Evolutionary conservation across 2,329 filamentous ascomycete genomes (phyloP).

Genomic region (Hawksworthiomyces lignivorus): DNA sequence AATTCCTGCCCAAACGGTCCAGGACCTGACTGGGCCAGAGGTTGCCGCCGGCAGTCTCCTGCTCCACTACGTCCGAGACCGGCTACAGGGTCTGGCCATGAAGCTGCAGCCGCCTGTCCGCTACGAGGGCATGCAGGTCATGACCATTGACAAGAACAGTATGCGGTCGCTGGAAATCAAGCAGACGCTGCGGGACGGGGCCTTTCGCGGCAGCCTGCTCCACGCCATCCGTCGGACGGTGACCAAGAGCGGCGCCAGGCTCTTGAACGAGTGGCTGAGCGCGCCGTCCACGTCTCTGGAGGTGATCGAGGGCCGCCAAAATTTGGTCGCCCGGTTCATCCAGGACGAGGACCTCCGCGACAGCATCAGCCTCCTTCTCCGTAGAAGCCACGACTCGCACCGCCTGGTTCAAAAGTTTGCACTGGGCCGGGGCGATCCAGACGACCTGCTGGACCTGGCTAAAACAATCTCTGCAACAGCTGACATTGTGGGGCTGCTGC

Average conservation of each 20-base stretch:
- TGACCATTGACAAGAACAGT: slow-evolving; percentile 89
- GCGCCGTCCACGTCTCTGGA: slow-evolving; percentile 82
- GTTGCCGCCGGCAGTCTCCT: slow-evolving; percentile 69
- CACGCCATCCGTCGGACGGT: slow-evolving; percentile 85
- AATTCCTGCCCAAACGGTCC: slow-evolving; percentile 44
- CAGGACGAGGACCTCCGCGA: slow-evolving; percentile 61
- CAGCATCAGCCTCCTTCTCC: slow-evolving; percentile 58
- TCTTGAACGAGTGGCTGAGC: slow-evolving; percentile 78
- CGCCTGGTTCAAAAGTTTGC: slow-evolving; percentile 92
- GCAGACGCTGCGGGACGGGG: slow-evolving; percentile 72
- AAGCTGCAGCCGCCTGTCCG: slow-evolving; percentile 77
- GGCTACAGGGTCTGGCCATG: slow-evolving; percentile 69
- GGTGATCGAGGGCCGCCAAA: slow-evolving; percentile 69
- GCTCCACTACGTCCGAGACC: slow-evolving; percentile 75
- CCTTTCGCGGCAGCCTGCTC: slow-evolving; percentile 74
- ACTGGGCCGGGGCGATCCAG: slow-evolving; percentile 81
- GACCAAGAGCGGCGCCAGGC: slow-evolving; percentile 80
- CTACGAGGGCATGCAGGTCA: slow-evolving; percentile 65
- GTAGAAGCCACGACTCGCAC: slow-evolving; percentile 74
- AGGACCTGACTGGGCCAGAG: slow-evolving; percentile 60
- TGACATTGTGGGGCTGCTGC: slow-evolving; percentile 49
- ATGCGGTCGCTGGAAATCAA: slow-evolving; percentile 84
- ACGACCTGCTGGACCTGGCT: slow-evolving; percentile 79
- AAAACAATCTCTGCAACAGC: slow-evolving; percentile 71
- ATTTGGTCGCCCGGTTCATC: slow-evolving; percentile 73